These are phyloP conservation scores for Candida boleticola DNA, from an alignment of 805 yeast species.

Conservation along the genomic window DNA sequence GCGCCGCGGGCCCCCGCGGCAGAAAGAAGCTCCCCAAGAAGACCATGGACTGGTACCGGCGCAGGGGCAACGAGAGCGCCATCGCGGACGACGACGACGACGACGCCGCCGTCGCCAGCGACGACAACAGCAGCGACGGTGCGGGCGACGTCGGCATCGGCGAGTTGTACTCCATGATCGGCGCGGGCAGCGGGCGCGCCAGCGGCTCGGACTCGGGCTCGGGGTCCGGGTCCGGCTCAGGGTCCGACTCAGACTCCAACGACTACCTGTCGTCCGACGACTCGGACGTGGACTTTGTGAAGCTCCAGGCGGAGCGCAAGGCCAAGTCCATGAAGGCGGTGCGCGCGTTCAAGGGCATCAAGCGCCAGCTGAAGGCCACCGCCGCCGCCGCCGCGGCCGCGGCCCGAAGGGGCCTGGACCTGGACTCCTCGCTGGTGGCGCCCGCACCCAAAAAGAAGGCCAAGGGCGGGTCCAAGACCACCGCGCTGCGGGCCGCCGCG, in stretches of 20 bases:
- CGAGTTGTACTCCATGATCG: constrained; percentile 23
- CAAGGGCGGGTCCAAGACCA: constrained; percentile 11
- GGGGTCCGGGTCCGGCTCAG: constrained; percentile 2
- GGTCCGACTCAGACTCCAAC: constrained; percentile 19
- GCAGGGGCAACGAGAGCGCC: constrained; percentile 4
- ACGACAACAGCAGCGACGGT: constrained; percentile 10
- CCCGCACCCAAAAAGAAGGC: background rate
- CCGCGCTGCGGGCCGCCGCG: constrained; percentile 10
- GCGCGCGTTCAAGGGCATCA: constrained; percentile 24
- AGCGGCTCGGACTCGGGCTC: constrained; percentile 6
- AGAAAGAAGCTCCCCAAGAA: constrained; percentile 11
- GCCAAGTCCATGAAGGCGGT: constrained; percentile 53
- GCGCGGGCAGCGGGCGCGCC: constrained; percentile 5
- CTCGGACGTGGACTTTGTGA: constrained; percentile 69
- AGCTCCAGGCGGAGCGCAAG: constrained; percentile 66
- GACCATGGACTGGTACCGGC: constrained; percentile 6
- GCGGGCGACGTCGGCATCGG: constrained; percentile 14
- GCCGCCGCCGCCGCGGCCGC: background rate
- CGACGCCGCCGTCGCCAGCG: too few relatives aligned
- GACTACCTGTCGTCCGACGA: constrained; percentile 54
- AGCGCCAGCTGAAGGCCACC: constrained; percentile 6
- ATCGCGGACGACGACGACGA: background rate
- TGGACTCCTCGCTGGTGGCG: background rate
- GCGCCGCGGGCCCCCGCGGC: too few relatives aligned
- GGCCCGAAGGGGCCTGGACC: background rate